phyloP scores from a whole-genome alignment of 352 stramenopile genomes.

The Pythium oligandrum region DNA sequence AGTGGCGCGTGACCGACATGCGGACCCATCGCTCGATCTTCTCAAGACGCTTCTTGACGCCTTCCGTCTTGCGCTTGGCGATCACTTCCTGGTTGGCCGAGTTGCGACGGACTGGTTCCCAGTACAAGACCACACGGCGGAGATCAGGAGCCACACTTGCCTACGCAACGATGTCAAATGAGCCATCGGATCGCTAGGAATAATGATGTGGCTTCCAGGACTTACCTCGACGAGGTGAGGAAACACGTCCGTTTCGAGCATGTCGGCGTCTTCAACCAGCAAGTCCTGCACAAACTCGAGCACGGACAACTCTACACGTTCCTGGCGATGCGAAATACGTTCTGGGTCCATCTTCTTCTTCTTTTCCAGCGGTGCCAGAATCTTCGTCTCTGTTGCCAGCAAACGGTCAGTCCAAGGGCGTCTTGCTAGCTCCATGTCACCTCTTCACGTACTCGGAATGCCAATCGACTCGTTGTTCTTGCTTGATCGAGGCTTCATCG shows the following conservation, averaged over 20 bases:
- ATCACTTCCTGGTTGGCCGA: slow-evolving; percentile 62
- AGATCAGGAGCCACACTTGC: slow-evolving; percentile 67
- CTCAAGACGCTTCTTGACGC: slow-evolving; percentile 55
- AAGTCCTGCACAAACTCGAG: slow-evolving; percentile 67
- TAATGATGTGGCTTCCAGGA: background rate
- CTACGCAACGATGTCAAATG: slow-evolving; percentile 14
- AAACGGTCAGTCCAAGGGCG: background rate
- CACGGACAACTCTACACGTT: slow-evolving; percentile 62
- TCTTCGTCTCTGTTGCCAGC: slow-evolving; percentile 53
- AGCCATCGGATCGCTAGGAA: too few relatives aligned
- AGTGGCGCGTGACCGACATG: slow-evolving; percentile 58
- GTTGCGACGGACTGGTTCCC: slow-evolving; percentile 63
- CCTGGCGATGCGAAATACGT: slow-evolving; percentile 65
- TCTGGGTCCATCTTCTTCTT: slow-evolving; percentile 67
- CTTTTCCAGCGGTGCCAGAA: slow-evolving; percentile 60
- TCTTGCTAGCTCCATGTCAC: background rate
- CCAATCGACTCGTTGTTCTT: slow-evolving; percentile 54
- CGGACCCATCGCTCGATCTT: slow-evolving; percentile 66
- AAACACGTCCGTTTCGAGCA: slow-evolving; percentile 53
- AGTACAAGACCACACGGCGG: slow-evolving; percentile 60
- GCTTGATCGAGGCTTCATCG: slow-evolving; percentile 23
- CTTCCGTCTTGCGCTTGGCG: slow-evolving; percentile 66
- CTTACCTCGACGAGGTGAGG: slow-evolving; percentile 64
- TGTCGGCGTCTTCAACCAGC: slow-evolving; percentile 56
- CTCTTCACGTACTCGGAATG: slow-evolving; percentile 31